Conservation (phyloP, 2,329 filamentous ascomycete genomes). For the Pestalotiopsis sp. region DNA sequence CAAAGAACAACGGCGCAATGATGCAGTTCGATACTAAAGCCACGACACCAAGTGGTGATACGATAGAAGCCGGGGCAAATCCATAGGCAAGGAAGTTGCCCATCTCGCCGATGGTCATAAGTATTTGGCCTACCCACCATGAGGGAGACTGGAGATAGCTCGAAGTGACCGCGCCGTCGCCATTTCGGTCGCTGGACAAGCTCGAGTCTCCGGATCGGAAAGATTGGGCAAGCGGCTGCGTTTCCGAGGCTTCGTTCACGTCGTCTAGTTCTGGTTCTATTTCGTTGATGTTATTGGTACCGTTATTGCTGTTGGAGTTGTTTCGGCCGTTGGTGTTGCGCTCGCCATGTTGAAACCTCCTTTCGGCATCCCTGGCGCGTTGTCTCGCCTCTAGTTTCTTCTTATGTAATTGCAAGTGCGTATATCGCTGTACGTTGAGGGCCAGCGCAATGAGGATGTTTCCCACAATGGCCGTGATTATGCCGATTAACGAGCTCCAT, state of each 20-base stretch:
- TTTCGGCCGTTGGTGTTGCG: slow-evolving; percentile 31
- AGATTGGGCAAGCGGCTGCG: slow-evolving; percentile 55
- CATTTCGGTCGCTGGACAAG: slow-evolving; percentile 38
- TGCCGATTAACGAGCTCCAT: slow-evolving; percentile 95
- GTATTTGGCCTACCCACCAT: slow-evolving; percentile 92
- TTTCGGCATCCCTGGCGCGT: slow-evolving; percentile 56
- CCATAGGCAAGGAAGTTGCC: slow-evolving; percentile 98
- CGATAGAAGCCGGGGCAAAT: slow-evolving; percentile 95
- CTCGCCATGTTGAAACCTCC: slow-evolving; percentile 40
- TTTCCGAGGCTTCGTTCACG: slow-evolving; percentile 40
- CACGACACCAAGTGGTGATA: slow-evolving; percentile 95
- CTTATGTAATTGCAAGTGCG: slow-evolving; percentile 81
- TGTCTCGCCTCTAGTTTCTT: slow-evolving; percentile 64
- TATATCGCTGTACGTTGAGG: slow-evolving; percentile 94
- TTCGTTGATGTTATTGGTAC: slow-evolving; percentile 33
- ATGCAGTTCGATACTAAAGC: slow-evolving; percentile 95
- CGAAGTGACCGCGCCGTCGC: slow-evolving; percentile 49
- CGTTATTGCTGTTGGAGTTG: slow-evolving; percentile 23
- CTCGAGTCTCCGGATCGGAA: slow-evolving; percentile 47
- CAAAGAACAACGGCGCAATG: slow-evolving; percentile 91
- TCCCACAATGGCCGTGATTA: slow-evolving; percentile 87
- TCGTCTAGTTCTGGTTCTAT: slow-evolving; percentile 22
- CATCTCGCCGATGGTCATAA: slow-evolving; percentile 91
- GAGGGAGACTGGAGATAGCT: slow-evolving; percentile 89
- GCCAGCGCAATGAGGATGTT: slow-evolving; percentile 95